phyloP scores from a whole-genome alignment of 108 stramenopile species.

The Chaetoceros tenuissimus region DNA sequence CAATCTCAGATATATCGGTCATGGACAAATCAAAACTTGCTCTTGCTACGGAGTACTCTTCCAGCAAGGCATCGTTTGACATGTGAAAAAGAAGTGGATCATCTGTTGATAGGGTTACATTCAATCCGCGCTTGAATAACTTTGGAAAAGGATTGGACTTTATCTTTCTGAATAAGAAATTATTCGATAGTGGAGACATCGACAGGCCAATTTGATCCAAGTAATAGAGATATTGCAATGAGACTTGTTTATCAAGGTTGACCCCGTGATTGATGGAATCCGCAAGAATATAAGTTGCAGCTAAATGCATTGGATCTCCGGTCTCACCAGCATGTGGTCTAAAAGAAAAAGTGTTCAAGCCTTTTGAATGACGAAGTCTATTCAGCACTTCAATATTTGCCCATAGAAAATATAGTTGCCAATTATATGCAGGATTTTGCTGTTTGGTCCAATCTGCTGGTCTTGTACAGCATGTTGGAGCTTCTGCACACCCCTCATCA shows the following conservation, averaged over 20 bases:
- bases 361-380: slow-evolving; percentile 68
- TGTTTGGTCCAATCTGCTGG: slow-evolving; percentile 79
- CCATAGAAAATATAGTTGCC: slow-evolving; percentile 90
- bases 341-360: slow-evolving; percentile 85
- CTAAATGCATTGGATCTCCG: slow-evolving; percentile 95
- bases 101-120: slow-evolving; percentile 96
- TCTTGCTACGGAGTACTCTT: slow-evolving; percentile 96
- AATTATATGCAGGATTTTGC: slow-evolving; percentile 84
- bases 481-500: slow-evolving; percentile 86
- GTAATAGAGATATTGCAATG: slow-evolving; percentile 97
- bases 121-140: slow-evolving; percentile 75
- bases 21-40: slow-evolving; percentile 94
- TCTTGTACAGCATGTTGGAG: slow-evolving; percentile 37
- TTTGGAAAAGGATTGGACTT: slow-evolving; percentile 88
- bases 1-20: slow-evolving; percentile 97
- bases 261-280: slow-evolving; percentile 97
- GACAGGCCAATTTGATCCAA: slow-evolving; percentile 91
- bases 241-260: slow-evolving; percentile 87
- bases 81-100: slow-evolving; percentile 98
- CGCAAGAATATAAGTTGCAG: slow-evolving; percentile 92
- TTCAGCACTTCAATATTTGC: slow-evolving; percentile 94
- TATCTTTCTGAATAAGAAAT: slow-evolving; percentile 97
- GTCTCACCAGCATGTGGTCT: slow-evolving; percentile 97
- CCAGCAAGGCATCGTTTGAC: slow-evolving; percentile 95
- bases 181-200: slow-evolving; percentile 93